Conservation (phyloP, 1,284 basidiomycete genomes). For the Malassezia japonica region DNA sequence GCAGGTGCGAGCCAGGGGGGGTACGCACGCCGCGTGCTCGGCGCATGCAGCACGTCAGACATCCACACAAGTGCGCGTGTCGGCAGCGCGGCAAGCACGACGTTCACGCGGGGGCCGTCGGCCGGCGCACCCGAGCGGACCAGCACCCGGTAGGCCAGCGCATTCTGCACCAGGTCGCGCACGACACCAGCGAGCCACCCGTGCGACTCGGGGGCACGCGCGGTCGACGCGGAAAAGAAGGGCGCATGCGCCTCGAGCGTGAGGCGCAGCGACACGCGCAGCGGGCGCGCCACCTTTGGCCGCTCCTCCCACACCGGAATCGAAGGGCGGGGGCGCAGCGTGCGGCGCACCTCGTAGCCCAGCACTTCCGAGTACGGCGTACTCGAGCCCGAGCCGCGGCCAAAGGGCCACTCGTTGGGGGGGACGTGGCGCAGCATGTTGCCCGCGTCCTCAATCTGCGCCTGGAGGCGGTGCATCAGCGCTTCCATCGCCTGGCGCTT, state of each 20-base stretch:
- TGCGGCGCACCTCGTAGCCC: background rate
- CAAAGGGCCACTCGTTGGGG: background rate
- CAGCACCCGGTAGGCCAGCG: background rate
- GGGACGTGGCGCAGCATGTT: conserved; percentile 1
- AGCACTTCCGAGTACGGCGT: background rate
- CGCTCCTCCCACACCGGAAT: background rate
- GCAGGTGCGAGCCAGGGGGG: background rate
- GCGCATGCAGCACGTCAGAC: background rate
- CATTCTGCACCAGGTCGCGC: background rate
- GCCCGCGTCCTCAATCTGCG: conserved; percentile 8
- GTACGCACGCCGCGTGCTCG: background rate
- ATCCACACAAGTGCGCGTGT: background rate
- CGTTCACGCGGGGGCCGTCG: background rate
- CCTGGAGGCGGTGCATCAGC: conserved; percentile 5
- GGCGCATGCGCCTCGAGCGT: conserved; percentile 3
- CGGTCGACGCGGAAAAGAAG: background rate
- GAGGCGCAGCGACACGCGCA: background rate
- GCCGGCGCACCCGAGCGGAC: background rate
- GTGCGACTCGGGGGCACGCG: background rate
- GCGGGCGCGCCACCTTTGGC: background rate
- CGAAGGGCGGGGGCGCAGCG: background rate
- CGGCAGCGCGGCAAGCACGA: background rate
- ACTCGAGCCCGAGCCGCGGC: background rate
- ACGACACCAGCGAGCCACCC: background rate
- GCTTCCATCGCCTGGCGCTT: conserved; percentile 8